Percentiles rank a stretch among this genome's conserved stretches.
Evolutionary conservation across 768 basidiomycete genomes (phyloP).

Genomic region (Mycena capillaripes): DNA sequence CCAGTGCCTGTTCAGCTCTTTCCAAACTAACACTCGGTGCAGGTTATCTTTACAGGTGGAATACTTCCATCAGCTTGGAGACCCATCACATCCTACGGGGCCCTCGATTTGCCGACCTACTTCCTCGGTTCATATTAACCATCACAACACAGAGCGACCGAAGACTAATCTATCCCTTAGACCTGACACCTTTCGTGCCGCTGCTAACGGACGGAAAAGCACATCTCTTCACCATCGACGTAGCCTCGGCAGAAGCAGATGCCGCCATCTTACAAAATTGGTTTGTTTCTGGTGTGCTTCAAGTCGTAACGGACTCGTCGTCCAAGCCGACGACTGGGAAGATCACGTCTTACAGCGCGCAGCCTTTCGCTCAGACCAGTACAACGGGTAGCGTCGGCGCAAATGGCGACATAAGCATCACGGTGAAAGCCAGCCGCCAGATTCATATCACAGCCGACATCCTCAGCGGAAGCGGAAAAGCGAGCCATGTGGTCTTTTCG

Average conservation of each 20-base stretch:
- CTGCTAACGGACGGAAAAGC: conserved; percentile 75
- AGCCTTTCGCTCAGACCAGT: conserved; percentile 68
- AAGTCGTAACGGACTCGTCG: conserved; percentile 78
- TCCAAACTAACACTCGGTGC: not conserved
- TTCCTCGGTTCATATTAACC: conserved; percentile 53
- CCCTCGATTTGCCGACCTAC: conserved; percentile 83
- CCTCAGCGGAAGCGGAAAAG: conserved; percentile 70
- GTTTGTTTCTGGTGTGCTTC: conserved; percentile 81
- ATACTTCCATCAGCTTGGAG: conserved; percentile 80
- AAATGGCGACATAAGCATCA: conserved; percentile 70
- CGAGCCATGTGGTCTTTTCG: conserved; percentile 68
- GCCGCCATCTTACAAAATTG: conserved; percentile 82
- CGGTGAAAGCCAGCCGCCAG: conserved; percentile 69
- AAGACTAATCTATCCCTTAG: conserved; percentile 40
- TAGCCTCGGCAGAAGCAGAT: conserved; percentile 75
- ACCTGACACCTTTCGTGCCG: conserved; percentile 84
- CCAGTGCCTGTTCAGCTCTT: not conserved
- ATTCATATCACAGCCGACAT: conserved; percentile 75
- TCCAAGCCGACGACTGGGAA: conserved; percentile 74
- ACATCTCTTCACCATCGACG: conserved; percentile 81
- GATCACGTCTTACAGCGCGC: conserved; percentile 70
- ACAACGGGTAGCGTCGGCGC: conserved; percentile 58
- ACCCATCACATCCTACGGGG: conserved; percentile 78
- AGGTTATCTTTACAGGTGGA: conserved; percentile 80
- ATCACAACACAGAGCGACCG: not conserved